phyloP scores from a whole-genome alignment of 768 basidiomycete genomes.

The Suillus paluster region DNA sequence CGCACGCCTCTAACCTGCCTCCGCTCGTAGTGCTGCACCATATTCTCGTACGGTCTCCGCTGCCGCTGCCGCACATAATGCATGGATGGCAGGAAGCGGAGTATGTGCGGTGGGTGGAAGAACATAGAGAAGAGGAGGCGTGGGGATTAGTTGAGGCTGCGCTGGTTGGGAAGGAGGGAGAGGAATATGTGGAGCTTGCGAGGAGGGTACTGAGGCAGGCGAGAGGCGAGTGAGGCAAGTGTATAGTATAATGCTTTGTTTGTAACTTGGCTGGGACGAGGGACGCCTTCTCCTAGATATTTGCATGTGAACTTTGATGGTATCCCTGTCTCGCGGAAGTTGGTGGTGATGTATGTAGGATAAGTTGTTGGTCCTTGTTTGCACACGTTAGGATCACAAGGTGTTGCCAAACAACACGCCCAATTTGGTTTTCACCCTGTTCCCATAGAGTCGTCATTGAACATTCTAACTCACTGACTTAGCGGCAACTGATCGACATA shows the following conservation, averaged over 20 bases:
- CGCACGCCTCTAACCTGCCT: slow-evolving; percentile 77
- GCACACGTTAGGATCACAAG: not conserved
- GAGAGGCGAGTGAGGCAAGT: slow-evolving; percentile 8
- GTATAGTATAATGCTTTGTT: not conserved
- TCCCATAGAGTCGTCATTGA: not conserved
- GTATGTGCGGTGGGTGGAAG: slow-evolving; percentile 95
- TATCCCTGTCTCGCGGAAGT: not conserved
- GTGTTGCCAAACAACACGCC: slow-evolving; percentile 1
- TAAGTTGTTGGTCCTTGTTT: not conserved
- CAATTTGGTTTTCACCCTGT: not conserved
- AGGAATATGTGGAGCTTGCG: slow-evolving; percentile 71
- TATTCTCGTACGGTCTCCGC: slow-evolving; percentile 85
- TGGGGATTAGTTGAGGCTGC: slow-evolving; percentile 79
- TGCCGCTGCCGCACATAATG: slow-evolving; percentile 83
- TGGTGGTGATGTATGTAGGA: no score
- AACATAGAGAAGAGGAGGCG: slow-evolving; percentile 83
- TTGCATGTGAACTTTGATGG: not conserved
- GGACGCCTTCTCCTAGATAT: not conserved
- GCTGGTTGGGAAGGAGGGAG: slow-evolving; percentile 47
- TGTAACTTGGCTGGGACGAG: no score
- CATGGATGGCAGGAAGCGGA: slow-evolving; percentile 96
- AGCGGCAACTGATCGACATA: not conserved
- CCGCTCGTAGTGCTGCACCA: slow-evolving; percentile 90
- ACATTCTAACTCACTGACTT: not conserved
- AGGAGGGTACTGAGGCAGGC: slow-evolving; percentile 63